These are phyloP conservation scores for Xylaria sp. DNA, from an alignment of 2,329 filamentous ascomycete genomes.

Conservation along the genomic window DNA sequence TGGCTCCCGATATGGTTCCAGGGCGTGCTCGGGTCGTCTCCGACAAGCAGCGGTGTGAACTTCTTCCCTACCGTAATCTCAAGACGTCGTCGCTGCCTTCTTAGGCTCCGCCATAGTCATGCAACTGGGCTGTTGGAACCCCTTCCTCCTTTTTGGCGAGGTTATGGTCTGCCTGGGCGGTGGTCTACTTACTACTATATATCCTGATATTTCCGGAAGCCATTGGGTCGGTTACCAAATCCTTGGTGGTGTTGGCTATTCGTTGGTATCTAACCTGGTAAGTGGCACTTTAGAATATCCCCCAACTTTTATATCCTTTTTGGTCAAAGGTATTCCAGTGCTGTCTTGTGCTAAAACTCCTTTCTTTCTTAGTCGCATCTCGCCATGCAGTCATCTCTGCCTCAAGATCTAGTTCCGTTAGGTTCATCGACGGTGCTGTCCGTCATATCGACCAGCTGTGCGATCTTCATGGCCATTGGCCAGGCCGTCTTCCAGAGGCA, in stretches of 20 bases:
- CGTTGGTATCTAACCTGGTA: conserved; percentile 16
- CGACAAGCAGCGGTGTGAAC: conserved; percentile 13
- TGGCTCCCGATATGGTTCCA: conserved; percentile 30
- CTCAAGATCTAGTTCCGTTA: conserved; percentile 24
- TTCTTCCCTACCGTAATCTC: conserved; percentile 25
- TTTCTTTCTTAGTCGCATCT: conserved; percentile 14
- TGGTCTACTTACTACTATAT: conserved; percentile 20
- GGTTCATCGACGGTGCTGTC: conserved; percentile 18
- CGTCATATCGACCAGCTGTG: conserved; percentile 23
- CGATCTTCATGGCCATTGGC: conserved; percentile 23
- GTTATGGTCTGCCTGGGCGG: conserved; percentile 15
- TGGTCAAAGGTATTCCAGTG: too few species aligned
- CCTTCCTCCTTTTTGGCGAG: conserved; percentile 18
- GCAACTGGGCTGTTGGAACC: conserved; percentile 22
- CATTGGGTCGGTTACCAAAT: conserved; percentile 28
- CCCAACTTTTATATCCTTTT: too few species aligned
- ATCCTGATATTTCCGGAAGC: conserved; percentile 9
- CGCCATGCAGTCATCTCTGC: conserved; percentile 24
- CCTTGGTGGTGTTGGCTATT: conserved; percentile 24
- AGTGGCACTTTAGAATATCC: conserved; percentile 1
- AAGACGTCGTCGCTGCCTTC: conserved; percentile 16
- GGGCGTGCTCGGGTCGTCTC: conserved; percentile 2
- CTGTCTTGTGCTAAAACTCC: too few species aligned
- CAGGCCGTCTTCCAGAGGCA: conserved; percentile 20
- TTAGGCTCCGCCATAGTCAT: conserved; percentile 15